Percentiles rank a stretch among this genome's conserved stretches.
Evolutionary conservation across 1,284 basidiomycete genomes (phyloP).

Genomic region (Ganoderma sinense): DNA sequence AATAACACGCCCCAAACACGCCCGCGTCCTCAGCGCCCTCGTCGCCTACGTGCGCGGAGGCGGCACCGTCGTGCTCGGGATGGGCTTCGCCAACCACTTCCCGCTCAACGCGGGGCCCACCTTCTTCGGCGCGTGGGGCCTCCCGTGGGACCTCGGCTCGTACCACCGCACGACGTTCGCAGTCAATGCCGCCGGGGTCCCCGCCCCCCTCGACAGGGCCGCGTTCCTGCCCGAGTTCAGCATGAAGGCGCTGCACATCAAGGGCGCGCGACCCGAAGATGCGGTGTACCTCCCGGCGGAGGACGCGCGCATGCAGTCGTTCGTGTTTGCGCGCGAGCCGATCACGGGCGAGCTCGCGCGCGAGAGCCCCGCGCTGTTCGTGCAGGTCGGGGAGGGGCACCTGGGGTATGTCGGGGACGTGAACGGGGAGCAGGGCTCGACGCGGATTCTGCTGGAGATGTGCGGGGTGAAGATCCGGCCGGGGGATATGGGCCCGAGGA

Average conservation of each 20-base stretch:
- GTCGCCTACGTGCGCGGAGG: constrained; percentile 16
- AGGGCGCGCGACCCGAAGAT: constrained; percentile 18
- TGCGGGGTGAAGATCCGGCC: constrained; percentile 26
- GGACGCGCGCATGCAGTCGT: constrained; percentile 22
- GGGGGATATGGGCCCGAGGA: constrained; percentile 27
- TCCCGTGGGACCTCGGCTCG: constrained; percentile 25
- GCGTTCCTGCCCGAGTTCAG: constrained; percentile 25
- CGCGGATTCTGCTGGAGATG: constrained; percentile 32
- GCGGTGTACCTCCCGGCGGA: constrained; percentile 29
- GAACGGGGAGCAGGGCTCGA: constrained; percentile 31
- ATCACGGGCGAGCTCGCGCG: constrained; percentile 14
- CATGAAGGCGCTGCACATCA: constrained; percentile 31
- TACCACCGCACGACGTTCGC: constrained; percentile 30
- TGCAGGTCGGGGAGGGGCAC: constrained; percentile 27
- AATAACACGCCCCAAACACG: constrained; percentile 3
- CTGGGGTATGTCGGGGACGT: constrained; percentile 34
- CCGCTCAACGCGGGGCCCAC: background rate
- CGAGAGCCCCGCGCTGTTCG: constrained; percentile 29
- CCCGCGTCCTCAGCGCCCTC: background rate
- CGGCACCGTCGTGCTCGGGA: constrained; percentile 27
- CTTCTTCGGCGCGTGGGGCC: constrained; percentile 24
- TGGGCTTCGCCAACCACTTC: constrained; percentile 27
- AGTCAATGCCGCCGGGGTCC: constrained; percentile 28
- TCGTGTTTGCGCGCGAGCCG: constrained; percentile 26
- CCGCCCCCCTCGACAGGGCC: constrained; percentile 20